Evolutionary conservation across 2,329 filamentous ascomycete genomes (phyloP), one percentile per base, ranked within the genome.

Genomic region (Onygenales sp.): DNA sequence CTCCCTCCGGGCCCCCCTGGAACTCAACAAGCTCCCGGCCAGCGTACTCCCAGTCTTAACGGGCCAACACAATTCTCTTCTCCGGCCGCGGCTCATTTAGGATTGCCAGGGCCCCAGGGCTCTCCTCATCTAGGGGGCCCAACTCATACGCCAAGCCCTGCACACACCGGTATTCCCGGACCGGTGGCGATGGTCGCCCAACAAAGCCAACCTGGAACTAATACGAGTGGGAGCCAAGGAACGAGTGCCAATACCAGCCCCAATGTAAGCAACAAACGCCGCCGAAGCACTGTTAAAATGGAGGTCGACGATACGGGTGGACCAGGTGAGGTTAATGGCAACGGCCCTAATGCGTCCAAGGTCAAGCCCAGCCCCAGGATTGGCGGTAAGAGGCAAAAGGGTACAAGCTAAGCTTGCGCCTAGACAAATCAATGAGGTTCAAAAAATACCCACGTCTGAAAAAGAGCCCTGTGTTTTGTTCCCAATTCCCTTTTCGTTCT

Each of bases 241-340:
- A 73, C 77, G 7, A 83, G 79, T 60, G 79, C 80, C 34, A 84
- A 81, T 58, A 83, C 82, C 4, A 84, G 81, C 58, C 82, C 82
- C 2, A 83, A 80, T 59, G 75, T 82, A 43, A 77, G 70, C 47
- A 76, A 76, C 61, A 85, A 85, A 67, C 72, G 78, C 54, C 76
- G 82, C 55, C 72, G 82, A 55, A 84, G 81, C 65, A 77, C 77
- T 11, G 79, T 82, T 53, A 84, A 84, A 65, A 68, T 77, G 51
- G 81, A 83, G 60, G 73, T 68, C 40, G 80, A 83, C 46, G 80
- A 80, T 44, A 71, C 66, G 47, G 61, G 56, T 42, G 63, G 59
- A 52, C 68, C 65, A 33, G 53, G 63, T 31, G 76, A 80, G 54
- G 71, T 80, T 49, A 83, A 82, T 56, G 73, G 74, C 36, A 61